Percentiles rank a stretch among this genome's conserved stretches.
phyloP scores from a whole-genome alignment of 257 asterid genomes.

The Craterostigma plantagineum region DNA sequence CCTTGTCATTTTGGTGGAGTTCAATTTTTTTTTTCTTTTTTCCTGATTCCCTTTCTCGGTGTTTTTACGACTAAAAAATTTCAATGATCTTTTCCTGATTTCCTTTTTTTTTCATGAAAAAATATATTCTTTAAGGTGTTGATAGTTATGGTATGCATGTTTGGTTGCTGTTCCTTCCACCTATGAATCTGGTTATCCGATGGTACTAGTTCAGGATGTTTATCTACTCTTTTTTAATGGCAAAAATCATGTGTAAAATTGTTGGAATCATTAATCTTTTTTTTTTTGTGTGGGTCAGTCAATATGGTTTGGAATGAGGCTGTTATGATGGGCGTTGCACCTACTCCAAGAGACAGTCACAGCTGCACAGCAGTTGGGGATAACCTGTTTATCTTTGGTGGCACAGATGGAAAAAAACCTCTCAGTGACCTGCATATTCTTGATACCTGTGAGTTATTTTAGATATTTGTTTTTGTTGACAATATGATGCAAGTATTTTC shows the following conservation, averaged over 20 bases:
- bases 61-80: no score
- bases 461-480: conserved; percentile 8
- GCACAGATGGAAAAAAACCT: conserved; percentile 78
- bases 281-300: conserved; percentile 29
- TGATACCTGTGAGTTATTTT: conserved; percentile 52
- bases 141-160: not conserved
- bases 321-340: conserved; percentile 41
- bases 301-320: conserved; percentile 68
- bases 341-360: conserved; percentile 86
- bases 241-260: not conserved
- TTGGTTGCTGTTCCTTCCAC: no score
- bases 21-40: no score
- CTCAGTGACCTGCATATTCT: conserved; percentile 66
- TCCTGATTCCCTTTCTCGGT: no score
- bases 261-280: not conserved
- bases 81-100: not conserved
- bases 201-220: not conserved
- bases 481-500: not conserved
- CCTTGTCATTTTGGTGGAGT: no score
- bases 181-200: not conserved
- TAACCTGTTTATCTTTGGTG: conserved; percentile 71
- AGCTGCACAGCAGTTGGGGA: conserved; percentile 87
- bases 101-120: not conserved
- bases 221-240: not conserved
- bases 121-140: not conserved